phyloP scores from a whole-genome alignment of 2,329 filamentous ascomycete genomes.

The Cytospora paraplurivora region DNA sequence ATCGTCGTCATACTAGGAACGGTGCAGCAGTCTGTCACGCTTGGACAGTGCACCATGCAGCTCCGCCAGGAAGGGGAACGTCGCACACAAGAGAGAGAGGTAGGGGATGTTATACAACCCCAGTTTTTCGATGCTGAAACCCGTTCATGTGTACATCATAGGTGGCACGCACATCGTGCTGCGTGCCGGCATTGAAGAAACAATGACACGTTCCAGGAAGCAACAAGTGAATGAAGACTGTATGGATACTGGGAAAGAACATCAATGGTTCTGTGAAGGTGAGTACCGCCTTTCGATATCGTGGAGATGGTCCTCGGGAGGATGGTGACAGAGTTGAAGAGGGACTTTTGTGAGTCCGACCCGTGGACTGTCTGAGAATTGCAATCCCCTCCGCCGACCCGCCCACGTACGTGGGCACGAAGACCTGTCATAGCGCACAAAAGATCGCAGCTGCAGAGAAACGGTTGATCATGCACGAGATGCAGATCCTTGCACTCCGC shows the following conservation, averaged over 20 bases:
- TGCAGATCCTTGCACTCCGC: not conserved
- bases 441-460: not conserved
- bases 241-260: not conserved
- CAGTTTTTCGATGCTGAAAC: conserved; percentile 2
- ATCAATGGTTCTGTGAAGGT: not conserved
- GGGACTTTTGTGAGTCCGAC: not conserved
- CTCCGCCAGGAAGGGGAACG: not conserved
- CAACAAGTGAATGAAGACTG: not conserved
- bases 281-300: not conserved
- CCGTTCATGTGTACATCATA: conserved; percentile 1
- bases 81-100: not conserved
- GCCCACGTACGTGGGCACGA: not conserved
- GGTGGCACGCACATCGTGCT: conserved; percentile 2
- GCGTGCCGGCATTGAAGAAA: conserved; percentile 12
- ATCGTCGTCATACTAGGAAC: conserved; percentile 9
- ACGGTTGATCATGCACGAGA: not conserved
- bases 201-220: conserved; percentile 11
- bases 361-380: not conserved
- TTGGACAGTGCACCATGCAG: not conserved
- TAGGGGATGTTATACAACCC: conserved; percentile 1
- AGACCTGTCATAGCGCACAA: conserved; percentile 10
- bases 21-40: not conserved
- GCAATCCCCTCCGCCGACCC: not conserved
- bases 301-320: not conserved
- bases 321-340: not conserved